Conservation (phyloP, 495 filamentous ascomycete genomes). For the Cladorrhinum samala region DNA sequence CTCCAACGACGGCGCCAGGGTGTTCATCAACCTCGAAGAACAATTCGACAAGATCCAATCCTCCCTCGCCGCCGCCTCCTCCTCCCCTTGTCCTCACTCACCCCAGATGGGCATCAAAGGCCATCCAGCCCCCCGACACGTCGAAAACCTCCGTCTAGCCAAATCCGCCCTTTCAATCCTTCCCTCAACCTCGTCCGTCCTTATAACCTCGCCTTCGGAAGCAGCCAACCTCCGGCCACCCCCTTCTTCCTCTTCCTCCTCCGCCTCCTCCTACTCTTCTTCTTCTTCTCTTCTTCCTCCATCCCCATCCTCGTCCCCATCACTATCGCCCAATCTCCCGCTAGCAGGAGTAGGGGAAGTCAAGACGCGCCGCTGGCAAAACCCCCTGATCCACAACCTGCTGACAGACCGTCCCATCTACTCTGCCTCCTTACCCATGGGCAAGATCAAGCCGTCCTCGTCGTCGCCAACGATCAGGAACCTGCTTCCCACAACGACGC, state of each 20-base stretch:
- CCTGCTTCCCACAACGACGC: conserved; percentile 55
- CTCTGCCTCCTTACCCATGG: conserved; percentile 79
- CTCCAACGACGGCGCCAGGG: conserved; percentile 62
- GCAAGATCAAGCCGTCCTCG: conserved; percentile 40
- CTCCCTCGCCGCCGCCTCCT: conserved; percentile 41
- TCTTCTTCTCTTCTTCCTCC: too few relatives aligned
- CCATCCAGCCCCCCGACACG: too few relatives aligned
- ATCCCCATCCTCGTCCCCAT: too few relatives aligned
- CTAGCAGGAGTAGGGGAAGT: conserved; percentile 53
- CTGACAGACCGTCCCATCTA: conserved; percentile 90
- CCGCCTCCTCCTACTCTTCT: neutral
- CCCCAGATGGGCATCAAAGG: conserved; percentile 34
- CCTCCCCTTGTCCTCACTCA: neutral
- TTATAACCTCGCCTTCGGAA: neutral
- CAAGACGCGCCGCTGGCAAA: conserved; percentile 68
- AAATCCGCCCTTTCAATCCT: neutral
- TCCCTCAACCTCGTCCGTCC: neutral
- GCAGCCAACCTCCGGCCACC: neutral
- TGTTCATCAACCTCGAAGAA: conserved; percentile 94
- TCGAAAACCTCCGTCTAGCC: neutral
- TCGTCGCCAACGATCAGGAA: conserved; percentile 1
- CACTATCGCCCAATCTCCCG: neutral
- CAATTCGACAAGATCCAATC: conserved; percentile 64
- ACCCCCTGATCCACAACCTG: conserved; percentile 93
- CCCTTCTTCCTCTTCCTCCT: neutral